phyloP scores from a whole-genome alignment of 306 rosid species.

The Ochetophila trinervis region DNA sequence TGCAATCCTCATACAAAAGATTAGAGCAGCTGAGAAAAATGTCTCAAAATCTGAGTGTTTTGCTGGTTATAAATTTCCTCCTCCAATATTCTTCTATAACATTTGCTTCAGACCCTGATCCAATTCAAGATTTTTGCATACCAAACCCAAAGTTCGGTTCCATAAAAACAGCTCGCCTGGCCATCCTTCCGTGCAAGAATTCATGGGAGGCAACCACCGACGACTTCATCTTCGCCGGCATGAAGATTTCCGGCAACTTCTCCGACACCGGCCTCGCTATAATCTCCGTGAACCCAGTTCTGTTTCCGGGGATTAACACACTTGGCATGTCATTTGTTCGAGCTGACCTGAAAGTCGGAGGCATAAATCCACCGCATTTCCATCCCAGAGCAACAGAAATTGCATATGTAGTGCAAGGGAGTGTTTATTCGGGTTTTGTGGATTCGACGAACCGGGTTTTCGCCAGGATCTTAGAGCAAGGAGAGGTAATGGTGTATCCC shows the following conservation, averaged over 20 bases:
- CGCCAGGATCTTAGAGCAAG: conserved; percentile 54
- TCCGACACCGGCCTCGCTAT: conserved; percentile 55
- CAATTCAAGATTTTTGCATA: conserved; percentile 88
- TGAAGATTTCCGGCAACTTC: conserved; percentile 57
- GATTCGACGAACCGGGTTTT: conserved; percentile 73
- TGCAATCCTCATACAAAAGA: not conserved
- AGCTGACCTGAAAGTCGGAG: conserved; percentile 67
- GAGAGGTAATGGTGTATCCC: conserved; percentile 90
- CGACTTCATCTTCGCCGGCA: conserved; percentile 66
- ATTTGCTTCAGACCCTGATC: conserved; percentile 85
- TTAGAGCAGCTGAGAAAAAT: conserved; percentile 28
- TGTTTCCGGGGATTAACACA: conserved; percentile 79
- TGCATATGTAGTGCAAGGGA: conserved; percentile 60
- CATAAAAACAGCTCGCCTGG: conserved; percentile 29
- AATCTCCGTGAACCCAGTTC: conserved; percentile 47
- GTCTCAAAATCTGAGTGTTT: conserved; percentile 32
- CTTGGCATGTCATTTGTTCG: conserved; percentile 80
- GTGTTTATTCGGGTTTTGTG: conserved; percentile 76
- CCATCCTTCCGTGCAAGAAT: conserved; percentile 68
- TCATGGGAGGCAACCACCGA: conserved; percentile 57
- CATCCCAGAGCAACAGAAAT: conserved; percentile 90
- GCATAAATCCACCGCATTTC: conserved; percentile 83
- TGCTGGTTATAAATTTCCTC: conserved; percentile 27
- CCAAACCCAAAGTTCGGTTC: conserved; percentile 49
- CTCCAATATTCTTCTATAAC: conserved; percentile 25